Evolutionary conservation across 371 early-diverging fungal species (phyloP).

Genomic region (Lichtheimia ornata): DNA sequence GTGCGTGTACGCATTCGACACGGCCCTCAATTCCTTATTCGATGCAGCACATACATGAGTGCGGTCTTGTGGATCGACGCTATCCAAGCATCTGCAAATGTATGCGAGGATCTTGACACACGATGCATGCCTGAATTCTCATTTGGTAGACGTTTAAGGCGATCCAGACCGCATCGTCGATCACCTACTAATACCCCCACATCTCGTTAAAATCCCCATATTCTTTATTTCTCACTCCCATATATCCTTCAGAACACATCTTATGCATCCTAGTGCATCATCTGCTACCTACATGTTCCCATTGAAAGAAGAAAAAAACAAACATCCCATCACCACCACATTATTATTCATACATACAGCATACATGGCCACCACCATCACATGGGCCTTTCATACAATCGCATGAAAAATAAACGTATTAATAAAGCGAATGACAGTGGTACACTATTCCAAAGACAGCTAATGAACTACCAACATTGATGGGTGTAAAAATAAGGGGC

Average conservation of each 20-base stretch:
- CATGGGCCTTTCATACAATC: too few species aligned
- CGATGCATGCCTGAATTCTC: conserved; percentile 46
- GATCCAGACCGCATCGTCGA: background rate
- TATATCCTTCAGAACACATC: too few species aligned
- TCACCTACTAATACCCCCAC: too few species aligned
- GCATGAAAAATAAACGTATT: too few species aligned
- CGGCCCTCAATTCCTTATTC: conserved; percentile 44
- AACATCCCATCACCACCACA: conserved; percentile 1
- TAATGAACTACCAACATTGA: too few species aligned
- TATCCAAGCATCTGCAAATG: conserved; percentile 41
- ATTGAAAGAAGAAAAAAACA: background rate
- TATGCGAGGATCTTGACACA: conserved; percentile 40
- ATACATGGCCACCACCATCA: too few species aligned
- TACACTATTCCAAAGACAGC: too few species aligned
- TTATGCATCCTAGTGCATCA: background rate
- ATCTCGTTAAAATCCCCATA: too few species aligned
- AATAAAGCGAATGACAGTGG: too few species aligned
- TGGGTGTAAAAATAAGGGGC: too few species aligned
- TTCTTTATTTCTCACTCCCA: too few species aligned
- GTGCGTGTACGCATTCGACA: conserved; percentile 32
- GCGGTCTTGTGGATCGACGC: conserved; percentile 36
- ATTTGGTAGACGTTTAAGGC: conserved; percentile 19
- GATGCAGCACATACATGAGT: conserved; percentile 20
- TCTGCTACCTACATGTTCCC: background rate
- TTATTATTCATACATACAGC: too few species aligned